phyloP scores from a whole-genome alignment of 768 basidiomycete genomes.

The Suillus lakei region DNA sequence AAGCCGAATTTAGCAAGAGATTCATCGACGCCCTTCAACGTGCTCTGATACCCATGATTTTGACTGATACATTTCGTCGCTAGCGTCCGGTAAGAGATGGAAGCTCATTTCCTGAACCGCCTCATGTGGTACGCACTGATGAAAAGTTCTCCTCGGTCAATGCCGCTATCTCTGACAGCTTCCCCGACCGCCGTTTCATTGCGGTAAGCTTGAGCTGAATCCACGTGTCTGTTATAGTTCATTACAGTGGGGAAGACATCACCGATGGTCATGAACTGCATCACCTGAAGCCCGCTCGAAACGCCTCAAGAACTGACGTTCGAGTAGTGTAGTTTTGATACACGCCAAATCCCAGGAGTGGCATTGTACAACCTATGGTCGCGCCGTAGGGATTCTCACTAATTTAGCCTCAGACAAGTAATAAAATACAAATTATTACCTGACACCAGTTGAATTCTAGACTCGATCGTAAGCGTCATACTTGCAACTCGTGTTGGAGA shows the following conservation, averaged over 20 bases:
- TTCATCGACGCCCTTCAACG: constrained; percentile 59
- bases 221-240: constrained; percentile 59
- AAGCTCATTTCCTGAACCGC: constrained; percentile 1
- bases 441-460: constrained; percentile 39
- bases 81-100: constrained; percentile 28
- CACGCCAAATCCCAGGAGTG: constrained; percentile 72
- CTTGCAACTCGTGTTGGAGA: too few species aligned
- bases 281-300: constrained; percentile 69
- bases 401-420: constrained; percentile 10
- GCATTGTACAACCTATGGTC: constrained; percentile 57
- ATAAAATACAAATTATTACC: constrained; percentile 31
- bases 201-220: constrained; percentile 71
- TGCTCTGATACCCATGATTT: constrained; percentile 66
- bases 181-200: constrained; percentile 68
- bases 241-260: not conserved
- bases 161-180: constrained; percentile 58
- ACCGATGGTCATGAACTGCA: constrained; percentile 7
- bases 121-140: constrained; percentile 57
- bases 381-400: not conserved
- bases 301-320: constrained; percentile 61
- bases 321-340: constrained; percentile 66
- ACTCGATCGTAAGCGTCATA: constrained; percentile 36
- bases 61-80: constrained; percentile 69
- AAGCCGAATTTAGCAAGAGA: constrained; percentile 65
- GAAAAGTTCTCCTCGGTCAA: constrained; percentile 66